Evolutionary conservation across 2,329 filamentous ascomycete species (phyloP).

Genomic region (Neurospora sp.): DNA sequence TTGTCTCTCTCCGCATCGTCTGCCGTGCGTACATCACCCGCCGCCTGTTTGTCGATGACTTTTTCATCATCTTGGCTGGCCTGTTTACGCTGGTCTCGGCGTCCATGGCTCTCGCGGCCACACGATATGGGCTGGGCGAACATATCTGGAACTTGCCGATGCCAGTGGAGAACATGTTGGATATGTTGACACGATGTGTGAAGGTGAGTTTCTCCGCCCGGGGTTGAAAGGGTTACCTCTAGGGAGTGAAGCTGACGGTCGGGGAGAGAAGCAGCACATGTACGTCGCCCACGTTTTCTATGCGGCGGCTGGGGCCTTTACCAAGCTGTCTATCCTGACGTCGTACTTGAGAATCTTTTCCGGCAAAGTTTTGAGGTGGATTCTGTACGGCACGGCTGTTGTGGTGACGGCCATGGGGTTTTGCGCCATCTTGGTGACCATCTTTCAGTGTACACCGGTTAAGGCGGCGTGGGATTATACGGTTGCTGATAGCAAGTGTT

Average conservation of each 20-base stretch:
- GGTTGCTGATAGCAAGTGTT: constrained; percentile 14
- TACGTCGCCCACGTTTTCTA: constrained; percentile 17
- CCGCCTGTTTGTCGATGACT: constrained; percentile 17
- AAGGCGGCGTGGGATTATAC: constrained; percentile 20
- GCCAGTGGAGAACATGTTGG: constrained; percentile 7
- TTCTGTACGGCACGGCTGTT: constrained; percentile 22
- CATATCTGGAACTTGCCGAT: constrained; percentile 20
- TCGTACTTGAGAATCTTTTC: constrained; percentile 24
- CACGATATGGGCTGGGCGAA: constrained; percentile 15
- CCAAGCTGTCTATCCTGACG: constrained; percentile 22
- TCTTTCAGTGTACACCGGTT: constrained; percentile 21
- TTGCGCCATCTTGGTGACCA: constrained; percentile 17
- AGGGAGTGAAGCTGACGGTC: neutral
- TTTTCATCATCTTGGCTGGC: constrained; percentile 15
- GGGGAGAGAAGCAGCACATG: constrained; percentile 9
- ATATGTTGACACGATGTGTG: constrained; percentile 12
- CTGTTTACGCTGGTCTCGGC: constrained; percentile 15
- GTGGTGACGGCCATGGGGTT: constrained; percentile 19
- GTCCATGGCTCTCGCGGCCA: constrained; percentile 12
- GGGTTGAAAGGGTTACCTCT: neutral
- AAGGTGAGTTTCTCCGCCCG: neutral
- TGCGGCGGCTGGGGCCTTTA: constrained; percentile 17
- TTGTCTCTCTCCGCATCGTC: constrained; percentile 13
- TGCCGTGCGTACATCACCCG: constrained; percentile 12
- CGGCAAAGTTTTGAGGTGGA: constrained; percentile 19